Base-by-base conservation (phyloP, 192 early-diverging fungal species). In the Backusella westeae region DNA sequence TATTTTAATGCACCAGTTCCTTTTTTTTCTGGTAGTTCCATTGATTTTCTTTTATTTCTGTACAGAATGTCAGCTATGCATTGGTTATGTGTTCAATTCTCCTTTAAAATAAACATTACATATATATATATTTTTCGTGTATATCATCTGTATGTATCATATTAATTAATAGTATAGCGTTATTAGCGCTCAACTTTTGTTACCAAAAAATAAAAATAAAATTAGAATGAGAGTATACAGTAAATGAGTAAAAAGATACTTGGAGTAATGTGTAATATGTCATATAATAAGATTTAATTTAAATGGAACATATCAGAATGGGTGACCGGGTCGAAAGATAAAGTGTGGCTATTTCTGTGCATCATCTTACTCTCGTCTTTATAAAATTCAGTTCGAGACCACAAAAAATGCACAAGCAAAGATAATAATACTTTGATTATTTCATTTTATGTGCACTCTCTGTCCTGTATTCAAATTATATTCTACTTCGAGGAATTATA, bases 11-110 rank as follows among this genome's bases (percentile, higher is more conserved):
- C 56, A 63, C 9, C 56, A 63, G 21, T 63, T 59, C 53, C 53
- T 14, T 63, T 56, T 53, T 63, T 63, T 63, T 63, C 26, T 63
- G 23, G 23, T 63, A 26, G 21, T n/a, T 63, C 56, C 4, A 23
- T 59, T 59, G 53, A 26, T 59, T 59, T 59, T 59, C 53, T 59
- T 59, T 59, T 59, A 21, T 59, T 59, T 59, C 53, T 59, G 53
- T 59, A 59, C 53, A 59, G 56, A 63, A 29, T 63, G 3, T 63
- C 26, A 63, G 26, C 23, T 63, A 63, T 63, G 56, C 56, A 63
- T 63, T 63, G 56, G 23, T 63, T 63, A 63, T 63, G 8, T 63
- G 26, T 63, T 63, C 26, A 29, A 63, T 63, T 63, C 56, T 63
- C 56, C 56, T 63, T 63, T 63, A 63, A 63, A 63, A 63, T 63